These are phyloP conservation scores for Lasiodiplodia sp. DNA, from an alignment of 2,329 filamentous ascomycete species.

Conservation along the genomic window DNA sequence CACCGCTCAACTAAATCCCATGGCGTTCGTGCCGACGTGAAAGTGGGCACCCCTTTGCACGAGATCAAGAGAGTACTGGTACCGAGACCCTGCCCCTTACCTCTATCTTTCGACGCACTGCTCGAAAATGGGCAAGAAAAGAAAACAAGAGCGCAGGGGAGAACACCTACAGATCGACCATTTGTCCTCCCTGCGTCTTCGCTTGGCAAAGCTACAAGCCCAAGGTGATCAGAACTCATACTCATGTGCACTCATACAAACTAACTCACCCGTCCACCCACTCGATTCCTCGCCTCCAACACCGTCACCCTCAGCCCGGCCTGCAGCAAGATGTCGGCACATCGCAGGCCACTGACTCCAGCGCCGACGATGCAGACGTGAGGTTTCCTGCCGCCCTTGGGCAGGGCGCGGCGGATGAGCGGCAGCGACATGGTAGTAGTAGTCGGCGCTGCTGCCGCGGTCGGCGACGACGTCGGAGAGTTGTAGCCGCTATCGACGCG, in stretches of 20 bases:
- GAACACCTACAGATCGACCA: constrained; percentile 63
- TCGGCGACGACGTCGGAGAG: neutral
- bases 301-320: constrained; percentile 73
- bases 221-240: constrained; percentile 26
- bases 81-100: neutral
- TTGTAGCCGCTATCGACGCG: constrained; percentile 32
- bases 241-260: constrained; percentile 12
- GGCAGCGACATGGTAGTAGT: constrained; percentile 6
- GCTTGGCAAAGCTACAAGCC: constrained; percentile 55
- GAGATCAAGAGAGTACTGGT: constrained; percentile 9
- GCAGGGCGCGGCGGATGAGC: constrained; percentile 42
- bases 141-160: neutral
- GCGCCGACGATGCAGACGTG: constrained; percentile 74
- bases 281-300: constrained; percentile 70
- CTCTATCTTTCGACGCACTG: neutral
- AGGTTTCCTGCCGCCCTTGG: constrained; percentile 52
- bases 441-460: neutral
- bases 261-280: constrained; percentile 68
- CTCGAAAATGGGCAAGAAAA: neutral
- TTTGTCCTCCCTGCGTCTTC: constrained; percentile 54
- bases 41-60: neutral
- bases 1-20: neutral
- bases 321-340: constrained; percentile 70
- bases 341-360: constrained; percentile 74
- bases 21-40: constrained; percentile 2